Conservation (phyloP, 306 rosid species). For the Begonia peltatifolia region DNA sequence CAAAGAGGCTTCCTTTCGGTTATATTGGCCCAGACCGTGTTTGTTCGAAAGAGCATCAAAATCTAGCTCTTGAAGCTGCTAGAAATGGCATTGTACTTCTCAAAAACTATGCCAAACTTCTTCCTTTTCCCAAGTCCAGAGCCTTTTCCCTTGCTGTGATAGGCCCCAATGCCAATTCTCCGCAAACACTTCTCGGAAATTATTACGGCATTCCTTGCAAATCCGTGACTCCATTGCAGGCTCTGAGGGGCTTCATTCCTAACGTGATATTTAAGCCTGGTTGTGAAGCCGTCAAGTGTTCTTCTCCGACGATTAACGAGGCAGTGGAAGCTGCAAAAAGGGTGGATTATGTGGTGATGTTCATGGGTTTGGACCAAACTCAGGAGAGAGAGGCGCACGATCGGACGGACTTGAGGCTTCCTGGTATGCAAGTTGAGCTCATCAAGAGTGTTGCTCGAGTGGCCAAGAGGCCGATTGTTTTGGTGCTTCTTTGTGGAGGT, state of each 20-base stretch:
- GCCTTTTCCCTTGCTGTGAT: slow-evolving; percentile 56
- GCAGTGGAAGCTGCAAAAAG: slow-evolving; percentile 40
- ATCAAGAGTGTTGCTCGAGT: slow-evolving; percentile 46
- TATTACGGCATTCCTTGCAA: slow-evolving; percentile 83
- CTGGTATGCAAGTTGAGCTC: slow-evolving; percentile 66
- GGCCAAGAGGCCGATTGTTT: slow-evolving; percentile 51
- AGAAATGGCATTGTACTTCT: slow-evolving; percentile 75
- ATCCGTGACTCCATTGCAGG: slow-evolving; percentile 37
- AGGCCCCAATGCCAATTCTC: slow-evolving; percentile 69
- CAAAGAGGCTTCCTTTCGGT: slow-evolving; percentile 37
- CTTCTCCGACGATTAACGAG: slow-evolving; percentile 27
- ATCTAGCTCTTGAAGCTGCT: slow-evolving; percentile 78
- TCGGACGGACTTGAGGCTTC: slow-evolving; percentile 45
- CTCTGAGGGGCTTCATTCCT: slow-evolving; percentile 37
- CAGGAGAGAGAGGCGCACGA: slow-evolving; percentile 64
- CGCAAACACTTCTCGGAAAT: slow-evolving; percentile 56
- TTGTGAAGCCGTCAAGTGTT: slow-evolving; percentile 45
- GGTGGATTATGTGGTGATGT: slow-evolving; percentile 64
- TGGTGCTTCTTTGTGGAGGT: slow-evolving; percentile 81
- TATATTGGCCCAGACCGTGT: slow-evolving; percentile 48
- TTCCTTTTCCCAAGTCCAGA: slow-evolving; percentile 51
- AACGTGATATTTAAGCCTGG: slow-evolving; percentile 41
- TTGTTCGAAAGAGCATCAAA: slow-evolving; percentile 53
- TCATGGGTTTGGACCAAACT: slow-evolving; percentile 80
- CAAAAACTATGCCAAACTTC: slow-evolving; percentile 52